These are phyloP conservation scores for Podospora conica DNA, from an alignment of 495 filamentous ascomycete genomes.

Conservation along the genomic window DNA sequence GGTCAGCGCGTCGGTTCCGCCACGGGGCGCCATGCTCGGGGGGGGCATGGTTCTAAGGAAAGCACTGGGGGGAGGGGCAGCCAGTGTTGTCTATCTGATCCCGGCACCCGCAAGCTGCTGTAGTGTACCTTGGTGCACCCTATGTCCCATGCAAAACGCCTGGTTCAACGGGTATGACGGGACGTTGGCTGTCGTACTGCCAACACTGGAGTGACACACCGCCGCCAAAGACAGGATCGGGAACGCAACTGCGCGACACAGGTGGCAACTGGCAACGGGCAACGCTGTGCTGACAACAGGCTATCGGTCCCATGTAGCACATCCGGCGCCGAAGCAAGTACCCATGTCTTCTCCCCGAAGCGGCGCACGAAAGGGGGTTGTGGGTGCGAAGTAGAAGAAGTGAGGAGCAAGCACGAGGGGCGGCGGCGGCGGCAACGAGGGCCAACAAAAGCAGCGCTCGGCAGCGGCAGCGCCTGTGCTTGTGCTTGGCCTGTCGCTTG, in stretches of 20 bases:
- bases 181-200: constrained; percentile 32
- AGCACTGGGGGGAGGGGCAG: neutral
- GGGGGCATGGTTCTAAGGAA: constrained; percentile 2
- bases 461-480: neutral
- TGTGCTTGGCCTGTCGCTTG: neutral
- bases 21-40: constrained; percentile 18
- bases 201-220: constrained; percentile 41
- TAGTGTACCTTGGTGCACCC: constrained; percentile 15
- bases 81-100: constrained; percentile 17
- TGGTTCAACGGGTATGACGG: constrained; percentile 36
- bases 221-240: constrained; percentile 38
- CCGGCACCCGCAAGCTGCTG: constrained; percentile 27
- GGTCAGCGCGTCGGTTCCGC: constrained; percentile 30
- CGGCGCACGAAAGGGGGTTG: neutral
- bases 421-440: constrained; percentile 5
- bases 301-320: constrained; percentile 30
- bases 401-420: constrained; percentile 4
- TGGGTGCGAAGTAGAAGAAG: constrained; percentile 1
- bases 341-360: constrained; percentile 22
- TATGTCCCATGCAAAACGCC: constrained; percentile 26
- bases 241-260: constrained; percentile 30
- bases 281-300: constrained; percentile 22
- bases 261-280: constrained; percentile 30
- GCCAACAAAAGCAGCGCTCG: neutral
- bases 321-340: constrained; percentile 25